Conservation (phyloP, 257 asterid species). For the Jaltomata sinuosa region DNA sequence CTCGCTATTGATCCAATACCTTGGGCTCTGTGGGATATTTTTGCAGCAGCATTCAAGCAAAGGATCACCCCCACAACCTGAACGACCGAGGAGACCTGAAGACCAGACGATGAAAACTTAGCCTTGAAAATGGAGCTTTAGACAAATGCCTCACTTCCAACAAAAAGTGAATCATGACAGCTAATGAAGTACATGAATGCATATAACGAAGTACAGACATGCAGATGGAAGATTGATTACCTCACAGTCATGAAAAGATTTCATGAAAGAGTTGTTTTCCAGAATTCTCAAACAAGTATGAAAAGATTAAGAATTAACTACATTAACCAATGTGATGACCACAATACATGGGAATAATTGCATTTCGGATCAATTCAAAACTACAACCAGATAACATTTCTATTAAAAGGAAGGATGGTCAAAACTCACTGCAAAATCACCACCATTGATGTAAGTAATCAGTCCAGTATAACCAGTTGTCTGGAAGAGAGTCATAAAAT, state of each 20-base stretch:
- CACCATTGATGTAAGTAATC: constrained; percentile 57
- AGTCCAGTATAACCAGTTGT: constrained; percentile 56
- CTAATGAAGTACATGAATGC: background rate
- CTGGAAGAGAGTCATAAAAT: constrained; percentile 58
- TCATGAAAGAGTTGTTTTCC: background rate
- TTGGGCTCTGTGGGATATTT: constrained; percentile 80
- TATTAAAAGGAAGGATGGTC: background rate
- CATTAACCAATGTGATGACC: background rate
- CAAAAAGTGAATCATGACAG: background rate
- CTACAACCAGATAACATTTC: background rate
- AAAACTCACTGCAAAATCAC: constrained; percentile 87
- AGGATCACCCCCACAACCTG: constrained; percentile 62
- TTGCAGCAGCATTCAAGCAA: constrained; percentile 71
- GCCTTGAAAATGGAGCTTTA: background rate
- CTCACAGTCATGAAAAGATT: background rate
- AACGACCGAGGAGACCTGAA: constrained; percentile 56
- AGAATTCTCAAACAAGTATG: background rate
- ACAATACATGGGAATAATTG: background rate
- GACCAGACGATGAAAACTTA: background rate
- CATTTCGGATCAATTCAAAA: background rate
- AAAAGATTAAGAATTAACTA: background rate
- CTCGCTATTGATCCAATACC: constrained; percentile 56
- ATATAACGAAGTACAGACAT: background rate
- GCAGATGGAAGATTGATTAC: background rate
- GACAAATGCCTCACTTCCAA: background rate